A percentile compares a stretch with the other conserved stretches of the same genome.
Evolutionary conservation across 2,329 filamentous ascomycete species (phyloP).

Genomic region (Penicillium corylophilum): DNA sequence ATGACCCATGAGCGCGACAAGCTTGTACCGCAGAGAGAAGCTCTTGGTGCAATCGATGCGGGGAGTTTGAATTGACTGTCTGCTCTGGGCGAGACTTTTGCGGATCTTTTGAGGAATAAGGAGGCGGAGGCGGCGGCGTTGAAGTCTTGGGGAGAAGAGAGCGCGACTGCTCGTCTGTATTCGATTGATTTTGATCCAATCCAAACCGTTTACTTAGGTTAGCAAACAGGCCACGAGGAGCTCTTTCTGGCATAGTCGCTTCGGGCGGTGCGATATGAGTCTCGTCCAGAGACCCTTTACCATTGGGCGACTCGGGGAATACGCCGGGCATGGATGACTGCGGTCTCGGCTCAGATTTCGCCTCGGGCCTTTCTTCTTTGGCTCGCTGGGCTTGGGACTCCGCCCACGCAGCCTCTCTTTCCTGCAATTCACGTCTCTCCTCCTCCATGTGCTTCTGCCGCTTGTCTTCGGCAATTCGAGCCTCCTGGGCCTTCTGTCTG

Average conservation of each 20-base stretch:
- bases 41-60: conserved; percentile 46
- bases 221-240: conserved; percentile 62
- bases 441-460: conserved; percentile 69
- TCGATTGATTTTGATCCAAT: conserved; percentile 52
- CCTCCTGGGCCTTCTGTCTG: conserved; percentile 81
- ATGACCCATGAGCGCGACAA: conserved; percentile 73
- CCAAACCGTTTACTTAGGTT: conserved; percentile 67
- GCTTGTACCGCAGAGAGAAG: conserved; percentile 76
- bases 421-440: conserved; percentile 67
- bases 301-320: conserved; percentile 67
- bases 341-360: conserved; percentile 33
- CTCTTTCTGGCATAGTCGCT: conserved; percentile 40
- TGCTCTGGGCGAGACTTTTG: conserved; percentile 33
- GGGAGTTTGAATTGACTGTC: conserved; percentile 33
- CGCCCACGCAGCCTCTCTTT: conserved; percentile 56
- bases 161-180: conserved; percentile 24
- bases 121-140: conserved; percentile 41
- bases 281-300: conserved; percentile 25
- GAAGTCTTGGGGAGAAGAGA: conserved; percentile 22
- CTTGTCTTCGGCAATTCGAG: conserved; percentile 80
- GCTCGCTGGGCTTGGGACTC: conserved; percentile 34
- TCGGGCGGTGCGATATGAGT: conserved; percentile 24
- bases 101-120: conserved; percentile 40
- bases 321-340: conserved; percentile 67
- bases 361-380: conserved; percentile 24